A percentile compares a stretch with the other conserved stretches of the same genome.
These are phyloP conservation scores for Phialophora macrospora DNA, from an alignment of 2,329 filamentous ascomycete species.

Conservation along the genomic window DNA sequence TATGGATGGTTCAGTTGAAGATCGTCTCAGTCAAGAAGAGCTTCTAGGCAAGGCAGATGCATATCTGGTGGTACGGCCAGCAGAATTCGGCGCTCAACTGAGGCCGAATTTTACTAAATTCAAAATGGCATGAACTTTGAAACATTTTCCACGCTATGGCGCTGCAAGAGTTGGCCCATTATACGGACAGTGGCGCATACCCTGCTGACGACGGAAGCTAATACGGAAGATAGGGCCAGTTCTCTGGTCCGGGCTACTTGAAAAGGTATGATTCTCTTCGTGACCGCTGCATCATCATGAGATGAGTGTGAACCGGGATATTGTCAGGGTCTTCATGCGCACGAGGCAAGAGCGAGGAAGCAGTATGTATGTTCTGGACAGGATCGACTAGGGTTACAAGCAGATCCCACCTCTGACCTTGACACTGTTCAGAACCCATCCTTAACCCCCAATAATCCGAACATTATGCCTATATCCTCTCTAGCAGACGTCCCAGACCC, in stretches of 20 bases:
- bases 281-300: not conserved
- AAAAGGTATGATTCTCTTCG: not conserved
- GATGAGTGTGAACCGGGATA: not conserved
- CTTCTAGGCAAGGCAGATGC: constrained; percentile 9
- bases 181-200: not conserved
- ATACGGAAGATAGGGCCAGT: not conserved
- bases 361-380: not conserved
- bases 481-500: not conserved
- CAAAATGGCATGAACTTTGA: constrained; percentile 22
- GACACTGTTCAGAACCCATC: not conserved
- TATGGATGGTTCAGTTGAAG: constrained; percentile 16
- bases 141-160: not conserved
- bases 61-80: constrained; percentile 14
- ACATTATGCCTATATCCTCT: not conserved
- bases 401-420: not conserved
- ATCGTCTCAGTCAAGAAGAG: constrained; percentile 13
- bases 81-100: constrained; percentile 25
- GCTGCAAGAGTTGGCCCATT: not conserved
- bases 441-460: not conserved
- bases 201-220: not conserved
- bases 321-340: not conserved
- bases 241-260: not conserved
- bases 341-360: not conserved
- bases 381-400: not conserved
- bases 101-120: constrained; percentile 27